A percentile compares a stretch with the other conserved stretches of the same genome.
Conservation (phyloP, 805 yeast species). For the Pichia paraexigua region DNA sequence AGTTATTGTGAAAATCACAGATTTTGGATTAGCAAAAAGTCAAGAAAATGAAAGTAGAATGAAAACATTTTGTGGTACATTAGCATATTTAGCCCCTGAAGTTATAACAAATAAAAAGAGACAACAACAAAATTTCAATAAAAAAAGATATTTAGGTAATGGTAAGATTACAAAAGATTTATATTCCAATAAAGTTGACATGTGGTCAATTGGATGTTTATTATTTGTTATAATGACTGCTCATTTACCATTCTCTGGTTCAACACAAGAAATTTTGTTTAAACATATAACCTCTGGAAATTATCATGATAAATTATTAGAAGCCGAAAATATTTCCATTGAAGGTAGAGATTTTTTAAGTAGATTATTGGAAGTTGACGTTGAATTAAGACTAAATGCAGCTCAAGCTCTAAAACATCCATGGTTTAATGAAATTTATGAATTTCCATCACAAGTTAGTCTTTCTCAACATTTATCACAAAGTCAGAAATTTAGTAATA, state of each 20-base stretch:
- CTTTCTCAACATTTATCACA: slow-evolving; percentile 43
- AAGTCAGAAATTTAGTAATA: not conserved
- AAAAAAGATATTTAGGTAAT: slow-evolving; percentile 26
- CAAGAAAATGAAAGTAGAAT: slow-evolving; percentile 76
- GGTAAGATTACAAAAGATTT: slow-evolving; percentile 28
- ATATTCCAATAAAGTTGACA: slow-evolving; percentile 86
- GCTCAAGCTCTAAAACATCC: slow-evolving; percentile 66
- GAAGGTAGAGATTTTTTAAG: slow-evolving; percentile 69
- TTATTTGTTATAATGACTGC: slow-evolving; percentile 88
- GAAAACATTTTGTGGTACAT: slow-evolving; percentile 96
- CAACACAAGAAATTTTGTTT: slow-evolving; percentile 80
- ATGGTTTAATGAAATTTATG: slow-evolving; percentile 51
- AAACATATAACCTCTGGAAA: slow-evolving; percentile 68
- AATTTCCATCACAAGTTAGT: slow-evolving; percentile 38
- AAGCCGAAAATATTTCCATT: slow-evolving; percentile 49
- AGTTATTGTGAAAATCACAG: slow-evolving; percentile 85
- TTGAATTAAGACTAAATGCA: slow-evolving; percentile 65
- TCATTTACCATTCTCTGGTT: slow-evolving; percentile 90
- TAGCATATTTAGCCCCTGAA: slow-evolving; percentile 97
- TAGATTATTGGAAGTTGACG: slow-evolving; percentile 68
- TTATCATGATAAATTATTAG: slow-evolving; percentile 69
- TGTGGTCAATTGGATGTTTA: slow-evolving; percentile 96
- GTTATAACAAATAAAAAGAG: slow-evolving; percentile 49
- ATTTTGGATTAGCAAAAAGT: slow-evolving; percentile 92
- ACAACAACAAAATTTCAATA: slow-evolving; percentile 10